Base-by-base conservation (phyloP, 192 early-diverging fungal genomes). In the Coemansia furcata region DNA sequence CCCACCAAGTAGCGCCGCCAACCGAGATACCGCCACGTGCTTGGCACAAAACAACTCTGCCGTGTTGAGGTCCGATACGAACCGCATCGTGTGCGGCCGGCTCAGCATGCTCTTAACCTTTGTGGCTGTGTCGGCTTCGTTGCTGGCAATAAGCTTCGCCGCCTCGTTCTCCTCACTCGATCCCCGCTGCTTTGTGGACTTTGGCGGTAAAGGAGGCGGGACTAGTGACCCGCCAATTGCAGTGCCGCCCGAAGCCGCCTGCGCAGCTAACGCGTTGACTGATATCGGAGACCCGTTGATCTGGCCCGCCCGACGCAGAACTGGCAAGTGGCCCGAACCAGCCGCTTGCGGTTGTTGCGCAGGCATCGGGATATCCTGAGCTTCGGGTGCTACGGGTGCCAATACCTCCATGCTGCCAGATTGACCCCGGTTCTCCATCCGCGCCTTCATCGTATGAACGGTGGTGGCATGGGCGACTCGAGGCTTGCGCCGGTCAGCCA, bases 21-120 rank as follows among this genome's bases (percentile, higher is more conserved):
- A 76, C 15, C 86, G 84, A 37, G 90, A 75, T 2, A 94, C 91
- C 12, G 95, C 96, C 35, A 92, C 80, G 54, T 96, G 94, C 49
- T 92, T 89, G 23, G 93, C 90, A 37, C 90, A 90, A 77, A 96
- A 89, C 49, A 88, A 85, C 65, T 93, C 91, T n/a, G 96, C 76
- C 7, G 91, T 92, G 59, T 80, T 80, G 60, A 84, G 78, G 40
- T 84, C 83, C n/a, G 78, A 80, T 32, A 74, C 62, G 59, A 71
- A 83, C 23, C 79, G 73, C 74, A 81, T 76, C 5, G 79, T 81
- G 61, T 81, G 79, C 60, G 79, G 67, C 33, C 74, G 74, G 21
- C 79, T 81, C 63, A 81, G 74, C 79, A 81, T 81, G 71, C 17
- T 70, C 68, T 76, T 81, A 39, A 81, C 70, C 63, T 69, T 81